A percentile compares a stretch with the other conserved stretches of the same genome.
These are phyloP conservation scores for Lithohypha guttulata DNA, from an alignment of 2,329 filamentous ascomycete genomes.

Conservation along the genomic window DNA sequence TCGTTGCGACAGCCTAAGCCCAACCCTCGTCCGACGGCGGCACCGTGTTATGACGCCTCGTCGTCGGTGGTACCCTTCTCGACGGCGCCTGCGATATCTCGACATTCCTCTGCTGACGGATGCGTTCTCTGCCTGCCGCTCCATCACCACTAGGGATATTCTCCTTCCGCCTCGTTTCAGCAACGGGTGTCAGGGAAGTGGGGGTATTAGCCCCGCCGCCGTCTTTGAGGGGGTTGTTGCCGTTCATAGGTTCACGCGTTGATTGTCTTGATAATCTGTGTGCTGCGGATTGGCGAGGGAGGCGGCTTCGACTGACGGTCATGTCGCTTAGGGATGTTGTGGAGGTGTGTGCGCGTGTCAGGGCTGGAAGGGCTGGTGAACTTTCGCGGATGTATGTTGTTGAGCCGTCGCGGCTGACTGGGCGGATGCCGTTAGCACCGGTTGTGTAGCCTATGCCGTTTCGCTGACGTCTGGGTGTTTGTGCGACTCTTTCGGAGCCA, in stretches of 20 bases:
- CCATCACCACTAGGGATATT: slow-evolving; percentile 12
- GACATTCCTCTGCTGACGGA: slow-evolving; percentile 2
- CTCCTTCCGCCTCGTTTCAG: slow-evolving; percentile 14
- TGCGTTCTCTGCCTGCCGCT: neutral
- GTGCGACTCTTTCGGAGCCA: slow-evolving; percentile 13
- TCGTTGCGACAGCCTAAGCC: slow-evolving; percentile 1
- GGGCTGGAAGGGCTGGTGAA: slow-evolving; percentile 18
- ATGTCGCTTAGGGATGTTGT: slow-evolving; percentile 16
- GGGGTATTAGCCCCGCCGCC: slow-evolving; percentile 12
- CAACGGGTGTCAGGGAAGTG: slow-evolving; percentile 15
- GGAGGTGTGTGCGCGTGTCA: slow-evolving; percentile 18
- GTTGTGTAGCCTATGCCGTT: slow-evolving; percentile 20
- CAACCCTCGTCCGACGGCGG: slow-evolving; percentile 7
- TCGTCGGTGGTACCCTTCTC: neutral
- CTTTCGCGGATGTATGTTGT: slow-evolving; percentile 17
- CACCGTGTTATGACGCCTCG: slow-evolving; percentile 7
- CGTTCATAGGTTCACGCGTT: slow-evolving; percentile 20
- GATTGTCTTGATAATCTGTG: slow-evolving; percentile 18
- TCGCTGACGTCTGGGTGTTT: slow-evolving; percentile 21
- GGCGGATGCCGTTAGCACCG: slow-evolving; percentile 17
- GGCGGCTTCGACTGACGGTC: slow-evolving; percentile 19
- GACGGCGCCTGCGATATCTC: slow-evolving; percentile 3
- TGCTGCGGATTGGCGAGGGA: slow-evolving; percentile 16
- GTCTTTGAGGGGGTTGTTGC: slow-evolving; percentile 12
- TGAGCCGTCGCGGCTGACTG: slow-evolving; percentile 20